Base-by-base conservation (phyloP, 75 land plant genomes). In the Adiantum capillusveneris region DNA sequence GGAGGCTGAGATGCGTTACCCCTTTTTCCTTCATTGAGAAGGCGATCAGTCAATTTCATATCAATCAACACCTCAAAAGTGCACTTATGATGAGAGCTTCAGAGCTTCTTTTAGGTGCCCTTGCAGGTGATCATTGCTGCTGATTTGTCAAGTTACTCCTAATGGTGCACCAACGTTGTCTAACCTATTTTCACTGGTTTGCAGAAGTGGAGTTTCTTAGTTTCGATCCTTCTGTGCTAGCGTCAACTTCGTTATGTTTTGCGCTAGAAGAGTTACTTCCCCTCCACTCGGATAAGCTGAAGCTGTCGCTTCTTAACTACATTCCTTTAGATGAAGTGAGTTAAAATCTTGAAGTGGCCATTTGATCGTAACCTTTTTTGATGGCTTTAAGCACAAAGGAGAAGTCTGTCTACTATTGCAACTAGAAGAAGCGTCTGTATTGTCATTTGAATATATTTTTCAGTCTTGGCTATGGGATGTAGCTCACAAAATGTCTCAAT, bases 1-100 rank as follows among this genome's bases (percentile, higher is more conserved):
- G 93, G 93, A 70, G 79, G 53, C 63, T 88, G 28, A 48, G 83
- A 28, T 71, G 69, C 13, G 59, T 88, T 21, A 82, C 93, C 22
- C 93, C 88, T 2, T 88, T 84, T 65, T 62, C 68, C n/a, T 84
- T 79, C 73, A 62, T 87, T 12, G 74, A 67, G 5, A 46, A 46
- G 14, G 50, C 50, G 22, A 46, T 46, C 18, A 46, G 14, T 46
- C 50, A 46, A 6, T 14, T 46, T 2, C 5, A 46, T 6, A 5
- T 17, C 6, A 46, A n/a, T 18, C 22, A 5, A 46, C 18, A 46
- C 22, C 50, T 46, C 18, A 46, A 46, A 46, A 2, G 6, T 2
- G 18, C 50, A 3, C 14, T 46, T 2, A n/a, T 46, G 14, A 6
- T 21, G 18, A n/a, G 50, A 3, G 50, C 17, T 3, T 46, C 50